A percentile compares a stretch with the other conserved stretches of the same genome.
phyloP scores from a whole-genome alignment of 129 eudicot genomes.

The Helianthus annuus region DNA sequence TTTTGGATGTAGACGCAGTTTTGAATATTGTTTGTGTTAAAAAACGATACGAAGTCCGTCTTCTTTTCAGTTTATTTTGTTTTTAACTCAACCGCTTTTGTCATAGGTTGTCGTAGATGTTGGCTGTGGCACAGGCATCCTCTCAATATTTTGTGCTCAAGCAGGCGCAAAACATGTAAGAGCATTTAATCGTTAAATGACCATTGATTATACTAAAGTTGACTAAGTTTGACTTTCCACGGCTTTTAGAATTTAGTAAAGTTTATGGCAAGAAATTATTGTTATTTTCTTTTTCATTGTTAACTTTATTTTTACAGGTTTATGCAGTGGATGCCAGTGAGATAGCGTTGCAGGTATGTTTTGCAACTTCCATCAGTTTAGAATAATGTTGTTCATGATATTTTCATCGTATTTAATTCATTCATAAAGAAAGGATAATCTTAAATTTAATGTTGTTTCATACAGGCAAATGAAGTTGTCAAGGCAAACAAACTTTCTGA shows the following conservation, averaged over 20 bases:
- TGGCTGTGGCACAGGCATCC: slow-evolving; percentile 98
- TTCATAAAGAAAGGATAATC: background rate
- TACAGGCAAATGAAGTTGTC: slow-evolving; percentile 90
- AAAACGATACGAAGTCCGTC: slow-evolving; percentile 10
- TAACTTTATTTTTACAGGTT: slow-evolving; percentile 53
- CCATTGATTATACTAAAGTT: background rate
- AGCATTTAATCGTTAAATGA: slow-evolving; percentile 11
- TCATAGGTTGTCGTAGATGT: slow-evolving; percentile 95
- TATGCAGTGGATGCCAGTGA: slow-evolving; percentile 99
- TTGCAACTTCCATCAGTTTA: background rate
- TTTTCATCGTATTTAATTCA: slow-evolving; percentile 9
- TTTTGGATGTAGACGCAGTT: slow-evolving; percentile 12
- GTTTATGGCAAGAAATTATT: slow-evolving; percentile 2
- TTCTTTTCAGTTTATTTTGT: background rate
- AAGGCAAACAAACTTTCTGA: slow-evolving; percentile 91
- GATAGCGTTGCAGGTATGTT: slow-evolving; percentile 83
- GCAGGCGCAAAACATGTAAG: slow-evolving; percentile 97
- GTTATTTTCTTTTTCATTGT: slow-evolving; percentile 7
- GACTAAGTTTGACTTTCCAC: background rate
- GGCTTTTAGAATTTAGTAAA: slow-evolving; percentile 16
- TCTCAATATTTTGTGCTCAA: slow-evolving; percentile 98
- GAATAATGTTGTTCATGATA: slow-evolving; percentile 4
- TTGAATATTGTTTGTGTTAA: slow-evolving; percentile 7
- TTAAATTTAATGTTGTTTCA: slow-evolving; percentile 18
- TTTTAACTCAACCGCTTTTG: slow-evolving; percentile 6